Percentiles rank a stretch among this genome's conserved stretches.
Evolutionary conservation across 176 grass and related monocot species (phyloP).

Genomic region (Hordeum marinum): DNA sequence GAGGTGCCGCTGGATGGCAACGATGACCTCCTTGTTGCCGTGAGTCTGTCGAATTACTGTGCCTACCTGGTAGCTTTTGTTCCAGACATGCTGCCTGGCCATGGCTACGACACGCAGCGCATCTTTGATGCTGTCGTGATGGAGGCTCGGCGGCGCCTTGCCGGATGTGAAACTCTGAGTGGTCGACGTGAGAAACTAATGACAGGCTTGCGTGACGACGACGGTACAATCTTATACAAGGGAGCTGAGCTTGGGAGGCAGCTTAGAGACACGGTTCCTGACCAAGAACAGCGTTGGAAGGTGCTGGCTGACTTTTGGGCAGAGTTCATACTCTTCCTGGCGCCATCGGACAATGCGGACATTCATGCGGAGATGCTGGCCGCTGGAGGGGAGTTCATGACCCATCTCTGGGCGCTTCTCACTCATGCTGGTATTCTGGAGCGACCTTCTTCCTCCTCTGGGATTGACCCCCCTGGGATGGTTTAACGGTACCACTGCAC

Average conservation of each 20-base stretch:
- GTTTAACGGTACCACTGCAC: not conserved
- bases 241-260: slow-evolving; percentile 12
- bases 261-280: not conserved
- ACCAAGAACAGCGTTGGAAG: slow-evolving; percentile 7
- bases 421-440: slow-evolving; percentile 23
- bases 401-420: slow-evolving; percentile 19
- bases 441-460: not conserved
- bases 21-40: not conserved
- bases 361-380: slow-evolving; percentile 7
- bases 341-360: not conserved
- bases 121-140: slow-evolving; percentile 10
- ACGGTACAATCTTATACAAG: not conserved
- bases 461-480: not conserved
- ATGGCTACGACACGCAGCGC: slow-evolving; percentile 1
- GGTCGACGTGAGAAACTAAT: not conserved
- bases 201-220: not conserved
- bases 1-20: not conserved
- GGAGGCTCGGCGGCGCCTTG: not conserved
- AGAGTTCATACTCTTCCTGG: slow-evolving; percentile 15
- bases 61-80: slow-evolving; percentile 28
- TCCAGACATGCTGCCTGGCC: slow-evolving; percentile 7
- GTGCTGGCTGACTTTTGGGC: slow-evolving; percentile 1
- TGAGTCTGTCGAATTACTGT: slow-evolving; percentile 1
- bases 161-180: not conserved
- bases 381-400: slow-evolving; percentile 21